These are phyloP conservation scores for Coniferiporia sulphurascens DNA, from an alignment of 1,284 basidiomycete genomes.

Conservation along the genomic window DNA sequence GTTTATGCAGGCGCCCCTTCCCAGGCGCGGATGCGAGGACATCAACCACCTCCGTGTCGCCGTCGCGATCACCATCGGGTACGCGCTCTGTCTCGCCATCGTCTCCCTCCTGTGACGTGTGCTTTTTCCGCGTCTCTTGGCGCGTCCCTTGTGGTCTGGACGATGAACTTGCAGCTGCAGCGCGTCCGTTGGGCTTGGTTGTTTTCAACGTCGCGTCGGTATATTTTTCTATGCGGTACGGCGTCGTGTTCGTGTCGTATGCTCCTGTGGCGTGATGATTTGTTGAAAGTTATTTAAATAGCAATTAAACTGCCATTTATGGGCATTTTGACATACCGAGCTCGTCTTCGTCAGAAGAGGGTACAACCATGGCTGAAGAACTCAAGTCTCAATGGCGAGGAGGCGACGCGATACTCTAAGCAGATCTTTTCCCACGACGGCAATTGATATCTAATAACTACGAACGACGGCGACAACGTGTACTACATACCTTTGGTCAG, in stretches of 20 bases:
- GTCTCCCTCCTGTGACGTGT: constrained; percentile 11
- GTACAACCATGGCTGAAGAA: neutral
- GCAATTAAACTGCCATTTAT: neutral
- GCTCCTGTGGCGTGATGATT: neutral
- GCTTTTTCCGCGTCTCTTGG: constrained; percentile 23
- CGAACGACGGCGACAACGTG: too few relatives aligned
- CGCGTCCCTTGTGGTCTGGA: constrained; percentile 18
- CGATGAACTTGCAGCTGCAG: constrained; percentile 21
- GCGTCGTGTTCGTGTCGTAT: constrained; percentile 9
- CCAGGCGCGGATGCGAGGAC: neutral
- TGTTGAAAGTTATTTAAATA: neutral
- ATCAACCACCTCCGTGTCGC: constrained; percentile 16
- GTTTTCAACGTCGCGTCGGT: constrained; percentile 1
- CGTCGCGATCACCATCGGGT: constrained; percentile 20
- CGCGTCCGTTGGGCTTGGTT: constrained; percentile 10
- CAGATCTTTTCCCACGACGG: too few relatives aligned
- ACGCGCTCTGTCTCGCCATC: constrained; percentile 1
- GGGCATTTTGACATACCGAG: constrained; percentile 9
- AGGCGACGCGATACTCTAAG: too few relatives aligned
- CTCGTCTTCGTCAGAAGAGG: constrained; percentile 13
- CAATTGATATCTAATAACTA: too few relatives aligned
- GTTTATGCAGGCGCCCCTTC: constrained; percentile 1
- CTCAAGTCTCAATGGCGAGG: too few relatives aligned
- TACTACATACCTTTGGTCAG: too few relatives aligned
- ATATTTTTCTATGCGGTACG: constrained; percentile 11